Evolutionary conservation across 1,284 basidiomycete species (phyloP).

Genomic region (Cutaneotrichosporon sp.): DNA sequence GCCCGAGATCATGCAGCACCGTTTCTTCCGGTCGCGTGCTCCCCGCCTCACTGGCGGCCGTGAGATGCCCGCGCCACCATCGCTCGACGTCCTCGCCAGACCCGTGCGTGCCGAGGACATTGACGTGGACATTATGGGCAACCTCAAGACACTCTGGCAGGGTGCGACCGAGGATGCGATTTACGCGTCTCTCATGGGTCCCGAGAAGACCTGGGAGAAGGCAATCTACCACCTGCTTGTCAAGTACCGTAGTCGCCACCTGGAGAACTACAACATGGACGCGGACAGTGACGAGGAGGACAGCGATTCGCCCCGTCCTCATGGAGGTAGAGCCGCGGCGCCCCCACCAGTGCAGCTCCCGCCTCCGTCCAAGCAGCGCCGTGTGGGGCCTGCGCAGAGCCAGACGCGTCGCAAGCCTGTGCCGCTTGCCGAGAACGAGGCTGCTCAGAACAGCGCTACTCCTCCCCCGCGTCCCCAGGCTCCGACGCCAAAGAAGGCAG

Average conservation of each 20-base stretch:
- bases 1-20: conserved; percentile 75
- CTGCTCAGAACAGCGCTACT: conserved; percentile 28
- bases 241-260: conserved; percentile 65
- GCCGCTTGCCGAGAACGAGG: conserved; percentile 40
- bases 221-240: conserved; percentile 80
- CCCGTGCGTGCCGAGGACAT: conserved; percentile 64
- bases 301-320: conserved; percentile 8
- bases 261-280: conserved; percentile 62
- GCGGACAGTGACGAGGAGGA: conserved; percentile 35
- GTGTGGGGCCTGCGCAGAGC: neutral
- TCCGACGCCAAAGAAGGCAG: conserved; percentile 47
- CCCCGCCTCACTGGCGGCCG: conserved; percentile 55
- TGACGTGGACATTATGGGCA: conserved; percentile 83
- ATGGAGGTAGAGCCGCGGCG: conserved; percentile 14
- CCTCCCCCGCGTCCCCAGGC: conserved; percentile 40
- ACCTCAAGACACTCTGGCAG: conserved; percentile 86
- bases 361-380: conserved; percentile 8
- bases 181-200: conserved; percentile 58
- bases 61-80: conserved; percentile 61
- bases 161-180: conserved; percentile 67
- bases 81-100: conserved; percentile 61
- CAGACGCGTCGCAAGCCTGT: conserved; percentile 17
- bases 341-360: conserved; percentile 5
- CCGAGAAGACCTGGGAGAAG: conserved; percentile 79
- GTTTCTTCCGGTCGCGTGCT: conserved; percentile 72